These are phyloP conservation scores for Sphaerulina vaccinii DNA, from an alignment of 2,329 filamentous ascomycete species.

Conservation along the genomic window DNA sequence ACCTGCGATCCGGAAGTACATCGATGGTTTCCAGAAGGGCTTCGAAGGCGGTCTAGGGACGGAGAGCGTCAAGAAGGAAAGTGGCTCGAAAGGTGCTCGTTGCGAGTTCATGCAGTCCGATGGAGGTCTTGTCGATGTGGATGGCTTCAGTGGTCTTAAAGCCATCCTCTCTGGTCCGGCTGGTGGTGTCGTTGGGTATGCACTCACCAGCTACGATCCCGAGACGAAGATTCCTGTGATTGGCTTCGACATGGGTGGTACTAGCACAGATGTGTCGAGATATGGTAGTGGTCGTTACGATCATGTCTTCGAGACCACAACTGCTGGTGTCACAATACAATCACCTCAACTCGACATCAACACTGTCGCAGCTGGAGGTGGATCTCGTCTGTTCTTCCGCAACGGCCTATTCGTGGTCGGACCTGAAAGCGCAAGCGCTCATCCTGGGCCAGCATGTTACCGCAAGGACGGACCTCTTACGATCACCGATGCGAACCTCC, in stretches of 20 bases:
- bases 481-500: constrained; percentile 90
- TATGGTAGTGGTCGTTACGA: constrained; percentile 80
- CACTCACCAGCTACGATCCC: constrained; percentile 83
- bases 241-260: constrained; percentile 95
- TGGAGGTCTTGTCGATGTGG: constrained; percentile 68
- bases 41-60: constrained; percentile 79
- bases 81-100: constrained; percentile 66
- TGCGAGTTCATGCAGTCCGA: constrained; percentile 97
- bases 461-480: constrained; percentile 84
- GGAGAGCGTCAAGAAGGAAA: constrained; percentile 67
- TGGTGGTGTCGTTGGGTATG: constrained; percentile 91
- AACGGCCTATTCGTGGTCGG: constrained; percentile 90
- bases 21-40: constrained; percentile 72
- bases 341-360: constrained; percentile 93
- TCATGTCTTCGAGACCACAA: constrained; percentile 91
- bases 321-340: constrained; percentile 90
- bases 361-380: constrained; percentile 87
- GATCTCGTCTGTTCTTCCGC: constrained; percentile 78
- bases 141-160: constrained; percentile 78
- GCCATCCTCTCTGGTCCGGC: constrained; percentile 87
- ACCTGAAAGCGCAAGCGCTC: constrained; percentile 82
- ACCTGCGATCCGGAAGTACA: constrained; percentile 75
- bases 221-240: constrained; percentile 82
- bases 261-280: constrained; percentile 84
- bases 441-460: constrained; percentile 88